Evolutionary conservation across 2,329 filamentous ascomycete genomes (phyloP), one percentile per base, ranked within the genome.

Genomic region (Paecilomyces niveus): DNA sequence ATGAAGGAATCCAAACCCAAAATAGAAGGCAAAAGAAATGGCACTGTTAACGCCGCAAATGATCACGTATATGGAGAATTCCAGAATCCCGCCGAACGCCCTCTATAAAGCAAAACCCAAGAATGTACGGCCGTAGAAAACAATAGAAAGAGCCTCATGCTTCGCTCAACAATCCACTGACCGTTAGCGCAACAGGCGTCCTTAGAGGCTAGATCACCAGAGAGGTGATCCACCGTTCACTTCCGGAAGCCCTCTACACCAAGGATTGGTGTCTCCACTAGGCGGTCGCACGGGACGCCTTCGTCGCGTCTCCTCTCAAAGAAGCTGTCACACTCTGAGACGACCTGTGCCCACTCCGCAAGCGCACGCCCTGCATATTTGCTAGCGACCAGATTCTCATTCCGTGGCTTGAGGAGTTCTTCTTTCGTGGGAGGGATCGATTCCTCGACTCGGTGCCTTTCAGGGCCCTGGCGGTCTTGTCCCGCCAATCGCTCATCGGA

Each of bases 251-350:
- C 80, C 63, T 88, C 85, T 39, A 87, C 84, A 39, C 83, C 82
- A 60, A 88, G 71, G 2, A 78, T 81, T 24, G 85, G 85, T 39
- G 83, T 86, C 70, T 88, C 85, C 33, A 87, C 83, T 58, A 78
- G 72, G 56, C 75, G 75, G 65, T 85, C 81, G 31, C 69, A 70
- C 2, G 83, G 83, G 18, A 87, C 83, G 21, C 85, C 85, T 68
- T 87, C 85, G 54, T 81, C 80, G 65, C 81, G 83, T 61, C 85
- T 75, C 58, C 85, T 75, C 57, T 85, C 80, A 63, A 85, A 86
- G 73, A 87, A 87, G 63, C 81, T 84, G 65, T 86, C 82, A 64
- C 82, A 86, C 65, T 88, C 85, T 24, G 79, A 78, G 8, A 86
- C 80, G 31, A 87, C 78, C 54, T 84, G 77, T 2, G 79, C 79